These are phyloP conservation scores for Pancytospora epiphaga DNA, from an alignment of 371 early-diverging fungal genomes.

Conservation along the genomic window DNA sequence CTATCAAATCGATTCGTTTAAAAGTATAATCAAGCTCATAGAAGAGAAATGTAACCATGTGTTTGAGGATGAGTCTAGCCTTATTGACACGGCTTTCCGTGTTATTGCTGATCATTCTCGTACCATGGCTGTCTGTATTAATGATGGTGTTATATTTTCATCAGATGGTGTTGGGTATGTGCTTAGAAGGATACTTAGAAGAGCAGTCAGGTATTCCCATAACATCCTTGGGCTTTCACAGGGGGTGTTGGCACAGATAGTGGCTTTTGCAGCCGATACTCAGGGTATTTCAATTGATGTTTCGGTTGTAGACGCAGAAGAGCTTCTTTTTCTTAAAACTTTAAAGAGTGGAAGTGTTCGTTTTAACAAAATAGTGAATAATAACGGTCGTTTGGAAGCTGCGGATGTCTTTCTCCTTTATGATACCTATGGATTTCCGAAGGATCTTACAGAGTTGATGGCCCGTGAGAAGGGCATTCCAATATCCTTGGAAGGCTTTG, in stretches of 20 bases:
- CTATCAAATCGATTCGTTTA: constrained; percentile 72
- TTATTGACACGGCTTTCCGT: constrained; percentile 90
- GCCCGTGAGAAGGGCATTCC: constrained; percentile 80
- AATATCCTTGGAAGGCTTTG: constrained; percentile 75
- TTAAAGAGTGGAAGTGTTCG: constrained; percentile 87
- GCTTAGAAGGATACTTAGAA: constrained; percentile 85
- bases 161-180: constrained; percentile 98
- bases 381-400: constrained; percentile 68
- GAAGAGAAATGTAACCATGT: constrained; percentile 74
- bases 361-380: constrained; percentile 71
- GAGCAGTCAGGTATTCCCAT: constrained; percentile 85
- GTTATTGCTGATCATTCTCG: constrained; percentile 95
- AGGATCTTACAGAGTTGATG: constrained; percentile 91
- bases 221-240: constrained; percentile 68
- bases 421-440: constrained; percentile 98
- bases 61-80: constrained; percentile 63
- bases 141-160: constrained; percentile 84
- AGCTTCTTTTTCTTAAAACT: constrained; percentile 83
- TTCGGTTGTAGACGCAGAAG: constrained; percentile 85
- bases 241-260: constrained; percentile 39
- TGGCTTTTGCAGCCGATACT: constrained; percentile 46
- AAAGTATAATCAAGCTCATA: constrained; percentile 66
- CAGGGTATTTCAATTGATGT: constrained; percentile 69
- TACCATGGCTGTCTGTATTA: constrained; percentile 87
- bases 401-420: constrained; percentile 89